Evolutionary conservation across 441 rosid genomes (phyloP), one percentile per base, ranked within the genome.

Genomic region (Aleurites moluccanus): DNA sequence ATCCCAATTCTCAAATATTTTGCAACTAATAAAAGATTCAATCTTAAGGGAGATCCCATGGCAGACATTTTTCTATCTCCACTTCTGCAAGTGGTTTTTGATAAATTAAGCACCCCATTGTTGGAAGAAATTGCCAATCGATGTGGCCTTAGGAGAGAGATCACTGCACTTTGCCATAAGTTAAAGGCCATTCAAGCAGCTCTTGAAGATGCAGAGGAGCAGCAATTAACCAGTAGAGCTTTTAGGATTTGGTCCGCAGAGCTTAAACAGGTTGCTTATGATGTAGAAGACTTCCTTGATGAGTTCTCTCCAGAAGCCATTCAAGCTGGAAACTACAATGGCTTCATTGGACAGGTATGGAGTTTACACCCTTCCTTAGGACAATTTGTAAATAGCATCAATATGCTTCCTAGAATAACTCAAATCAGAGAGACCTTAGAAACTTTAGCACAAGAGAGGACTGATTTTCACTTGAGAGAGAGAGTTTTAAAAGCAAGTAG

Each of bases 151-250:
- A 47, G 44, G 28, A 66, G 62, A 14, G 66, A 79, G 30, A 27
- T 75, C 42, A 44, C 55, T 40, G 72, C 67, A 71, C 70, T 79
- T 23, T 67, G 56, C 30, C 65, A 40, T 10, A 23, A 67, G 40
- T 61, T n/a, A n/a, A 27, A 33, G 27, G 23, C 30, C 21, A 75
- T 75, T 28, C 20, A 16, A 73, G 80, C 75, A 23, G 82, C 68
- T 49, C 80, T 80, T 56, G 59, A 74, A 35, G 86, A 79, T 45
- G 84, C 81, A 13, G 83, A 84, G 30, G 71, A 76, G 53, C 79
- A 60, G 42, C 85, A 81, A 44, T 25, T 65, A 21, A 33, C 40
- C 15, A 64, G 68, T 11, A 35, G 2, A 70, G 73, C 80, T 30
- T 57, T 81, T 53, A 70, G 53, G 67, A 13, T 13, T 16, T 79